phyloP scores from a whole-genome alignment of 768 basidiomycete genomes.

The Trametes cubensis region DNA sequence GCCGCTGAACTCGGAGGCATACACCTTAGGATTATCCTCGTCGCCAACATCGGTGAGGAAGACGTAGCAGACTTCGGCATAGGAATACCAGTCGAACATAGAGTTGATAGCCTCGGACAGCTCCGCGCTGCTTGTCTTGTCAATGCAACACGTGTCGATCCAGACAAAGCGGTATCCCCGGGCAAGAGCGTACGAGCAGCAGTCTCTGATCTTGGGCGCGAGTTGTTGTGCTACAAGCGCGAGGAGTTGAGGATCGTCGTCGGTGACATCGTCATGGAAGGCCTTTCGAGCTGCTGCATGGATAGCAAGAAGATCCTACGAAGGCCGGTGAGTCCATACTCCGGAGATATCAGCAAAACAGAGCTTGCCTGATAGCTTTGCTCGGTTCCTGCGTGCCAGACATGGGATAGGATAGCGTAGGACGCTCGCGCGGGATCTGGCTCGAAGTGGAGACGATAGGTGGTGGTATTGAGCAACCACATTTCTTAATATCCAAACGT shows the following conservation, averaged over 20 bases:
- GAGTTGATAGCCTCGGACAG: not conserved
- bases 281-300: too few species aligned
- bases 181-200: too few species aligned
- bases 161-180: not conserved
- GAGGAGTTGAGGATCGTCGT: too few species aligned
- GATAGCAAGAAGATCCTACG: too few species aligned
- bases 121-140: too few species aligned
- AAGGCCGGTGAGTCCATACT: too few species aligned
- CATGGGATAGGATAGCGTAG: not conserved
- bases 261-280: too few species aligned
- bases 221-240: too few species aligned
- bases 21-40: not conserved
- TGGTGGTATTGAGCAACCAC: slow-evolving; percentile 2
- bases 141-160: not conserved
- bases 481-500: not conserved
- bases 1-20: not conserved
- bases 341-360: too few species aligned
- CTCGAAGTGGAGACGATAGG: not conserved
- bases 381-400: not conserved
- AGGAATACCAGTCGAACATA: not conserved
- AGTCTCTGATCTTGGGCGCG: too few species aligned
- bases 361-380: not conserved
- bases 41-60: not conserved
- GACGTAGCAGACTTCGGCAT: not conserved
- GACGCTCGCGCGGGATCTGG: not conserved